Evolutionary conservation across 352 stramenopile species (phyloP).

Genomic region (Phytophthora cactorum): DNA sequence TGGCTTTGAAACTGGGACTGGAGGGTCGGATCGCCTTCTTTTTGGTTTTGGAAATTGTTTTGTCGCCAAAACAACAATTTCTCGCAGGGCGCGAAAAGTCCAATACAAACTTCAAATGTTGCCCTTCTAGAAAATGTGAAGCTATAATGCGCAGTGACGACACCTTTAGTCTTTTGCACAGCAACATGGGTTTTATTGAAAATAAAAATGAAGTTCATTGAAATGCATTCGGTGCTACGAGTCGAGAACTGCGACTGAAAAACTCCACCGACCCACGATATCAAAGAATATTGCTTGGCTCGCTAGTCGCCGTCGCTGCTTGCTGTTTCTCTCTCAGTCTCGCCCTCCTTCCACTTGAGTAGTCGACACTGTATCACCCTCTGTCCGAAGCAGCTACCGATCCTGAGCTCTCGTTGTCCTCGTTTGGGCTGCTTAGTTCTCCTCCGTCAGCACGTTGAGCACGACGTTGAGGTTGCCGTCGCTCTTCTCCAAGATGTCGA

Average conservation of each 20-base stretch:
- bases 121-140: conserved; percentile 9
- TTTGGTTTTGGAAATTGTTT: background rate
- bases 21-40: conserved; percentile 30
- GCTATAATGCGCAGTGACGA: background rate
- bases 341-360: conserved; percentile 11
- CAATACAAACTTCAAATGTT: conserved; percentile 26
- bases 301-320: background rate
- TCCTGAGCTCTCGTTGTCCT: conserved; percentile 3
- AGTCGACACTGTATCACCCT: background rate
- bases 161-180: background rate
- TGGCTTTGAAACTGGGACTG: background rate
- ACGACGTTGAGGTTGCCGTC: conserved; percentile 77
- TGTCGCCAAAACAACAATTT: background rate
- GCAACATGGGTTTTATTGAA: background rate
- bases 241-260: background rate
- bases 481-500: conserved; percentile 67
- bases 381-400: background rate
- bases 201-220: conserved; percentile 28
- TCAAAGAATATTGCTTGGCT: background rate
- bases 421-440: conserved; percentile 28
- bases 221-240: conserved; percentile 9
- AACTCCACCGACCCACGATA: background rate
- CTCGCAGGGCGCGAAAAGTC: conserved; percentile 4
- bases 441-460: conserved; percentile 80
- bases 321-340: background rate